Conservation (phyloP, 2,329 filamentous ascomycete species). For the Apiospora phragmitis region DNA sequence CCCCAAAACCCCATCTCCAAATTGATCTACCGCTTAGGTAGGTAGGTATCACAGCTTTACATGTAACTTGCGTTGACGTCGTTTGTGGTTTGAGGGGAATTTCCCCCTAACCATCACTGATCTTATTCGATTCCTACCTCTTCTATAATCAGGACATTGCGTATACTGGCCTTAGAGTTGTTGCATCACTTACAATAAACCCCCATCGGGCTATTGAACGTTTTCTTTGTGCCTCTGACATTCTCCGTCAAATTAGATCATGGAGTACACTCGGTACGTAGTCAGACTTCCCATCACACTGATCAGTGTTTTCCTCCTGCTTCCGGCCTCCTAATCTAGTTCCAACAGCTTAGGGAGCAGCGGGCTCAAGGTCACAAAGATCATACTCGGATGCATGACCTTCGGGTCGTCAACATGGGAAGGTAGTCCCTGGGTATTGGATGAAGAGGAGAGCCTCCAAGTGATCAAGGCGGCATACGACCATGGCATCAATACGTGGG, state of each 20-base stretch:
- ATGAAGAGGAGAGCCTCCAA: slow-evolving; percentile 36
- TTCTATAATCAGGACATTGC: not conserved
- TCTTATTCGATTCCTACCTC: not conserved
- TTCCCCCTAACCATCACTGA: not conserved
- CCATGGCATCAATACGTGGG: slow-evolving; percentile 42
- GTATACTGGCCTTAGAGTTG: not conserved
- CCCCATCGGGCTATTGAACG: not conserved
- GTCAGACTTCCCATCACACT: not conserved
- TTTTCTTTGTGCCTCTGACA: too few species aligned
- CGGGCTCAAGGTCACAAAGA: slow-evolving; percentile 42
- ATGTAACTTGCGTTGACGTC: not conserved
- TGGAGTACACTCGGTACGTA: not conserved
- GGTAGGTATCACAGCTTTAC: slow-evolving; percentile 11
- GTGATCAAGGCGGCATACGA: slow-evolving; percentile 42
- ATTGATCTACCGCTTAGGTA: not conserved
- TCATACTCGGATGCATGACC: slow-evolving; percentile 39
- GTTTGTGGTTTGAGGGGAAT: not conserved
- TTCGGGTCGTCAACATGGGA: slow-evolving; percentile 36
- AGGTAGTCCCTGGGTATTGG: slow-evolving; percentile 34
- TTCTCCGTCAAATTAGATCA: not conserved
- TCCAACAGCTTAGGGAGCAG: slow-evolving; percentile 31
- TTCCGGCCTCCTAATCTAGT: not conserved
- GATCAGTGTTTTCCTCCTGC: not conserved
- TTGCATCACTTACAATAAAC: not conserved
- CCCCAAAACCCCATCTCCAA: not conserved